These are phyloP conservation scores for Ustilago trichophora DNA, from an alignment of 1,284 basidiomycete species.

Conservation along the genomic window DNA sequence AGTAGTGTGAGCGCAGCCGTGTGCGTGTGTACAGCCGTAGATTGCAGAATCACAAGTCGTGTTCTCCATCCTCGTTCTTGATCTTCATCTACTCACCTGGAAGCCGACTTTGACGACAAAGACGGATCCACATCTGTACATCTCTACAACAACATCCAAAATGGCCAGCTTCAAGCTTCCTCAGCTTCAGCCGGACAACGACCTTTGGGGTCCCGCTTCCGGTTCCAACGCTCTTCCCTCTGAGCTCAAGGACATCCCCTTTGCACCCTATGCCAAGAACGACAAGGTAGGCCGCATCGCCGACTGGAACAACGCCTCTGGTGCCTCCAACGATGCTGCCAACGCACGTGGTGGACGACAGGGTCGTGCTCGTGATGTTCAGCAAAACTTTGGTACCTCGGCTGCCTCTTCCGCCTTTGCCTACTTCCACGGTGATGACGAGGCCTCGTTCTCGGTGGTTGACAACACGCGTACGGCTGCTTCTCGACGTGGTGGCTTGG, in stretches of 20 bases:
- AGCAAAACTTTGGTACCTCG: conserved; percentile 50
- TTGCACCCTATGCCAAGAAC: conserved; percentile 96
- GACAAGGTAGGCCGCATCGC: conserved; percentile 98
- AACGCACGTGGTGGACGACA: conserved; percentile 46
- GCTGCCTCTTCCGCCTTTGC: conserved; percentile 81
- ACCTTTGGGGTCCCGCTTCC: conserved; percentile 61
- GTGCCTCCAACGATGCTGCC: conserved; percentile 68
- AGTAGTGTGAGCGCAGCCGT: no score
- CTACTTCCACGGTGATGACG: conserved; percentile 98
- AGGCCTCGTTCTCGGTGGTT: conserved; percentile 95
- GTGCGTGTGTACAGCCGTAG: no score
- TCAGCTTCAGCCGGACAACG: conserved; percentile 46
- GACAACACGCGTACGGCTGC: conserved; percentile 74
- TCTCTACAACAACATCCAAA: conserved; percentile 1
- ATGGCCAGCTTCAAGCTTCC: conserved; percentile 64
- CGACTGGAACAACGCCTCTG: conserved; percentile 83
- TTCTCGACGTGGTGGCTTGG: conserved; percentile 66
- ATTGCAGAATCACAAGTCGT: no score
- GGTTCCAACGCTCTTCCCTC: conserved; percentile 52
- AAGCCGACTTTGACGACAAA: conserved; percentile 1
- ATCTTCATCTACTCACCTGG: conserved; percentile 21
- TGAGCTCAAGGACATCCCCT: conserved; percentile 68
- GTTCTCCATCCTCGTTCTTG: no score
- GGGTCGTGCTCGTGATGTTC: conserved; percentile 52
- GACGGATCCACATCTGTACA: not conserved